phyloP scores from a whole-genome alignment of 495 filamentous ascomycete genomes.

The Neurospora sublineolata region DNA sequence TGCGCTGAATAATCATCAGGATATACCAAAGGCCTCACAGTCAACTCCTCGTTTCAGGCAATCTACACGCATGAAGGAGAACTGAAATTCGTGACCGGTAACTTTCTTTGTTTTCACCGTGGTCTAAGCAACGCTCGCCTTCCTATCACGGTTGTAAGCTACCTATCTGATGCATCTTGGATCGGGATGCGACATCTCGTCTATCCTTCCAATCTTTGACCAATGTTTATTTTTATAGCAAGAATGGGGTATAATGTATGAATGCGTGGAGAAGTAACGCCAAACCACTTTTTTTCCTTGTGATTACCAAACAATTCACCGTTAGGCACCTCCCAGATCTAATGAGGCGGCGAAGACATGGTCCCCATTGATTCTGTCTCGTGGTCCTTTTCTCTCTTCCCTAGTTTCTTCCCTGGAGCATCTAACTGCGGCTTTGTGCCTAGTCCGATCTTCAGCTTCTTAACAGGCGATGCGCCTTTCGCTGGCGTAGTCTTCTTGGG shows the following conservation, averaged over 20 bases:
- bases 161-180: background rate
- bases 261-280: background rate
- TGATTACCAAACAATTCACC: background rate
- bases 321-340: background rate
- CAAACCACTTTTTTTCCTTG: background rate
- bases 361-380: conserved; percentile 41
- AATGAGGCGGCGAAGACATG: conserved; percentile 35
- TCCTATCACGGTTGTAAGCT: background rate
- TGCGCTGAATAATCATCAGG: background rate
- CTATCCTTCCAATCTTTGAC: background rate
- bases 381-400: conserved; percentile 29
- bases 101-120: background rate
- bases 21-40: background rate
- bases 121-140: background rate
- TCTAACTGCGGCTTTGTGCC: conserved; percentile 26
- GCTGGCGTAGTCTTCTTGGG: conserved; percentile 30
- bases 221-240: background rate
- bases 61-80: background rate
- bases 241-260: background rate
- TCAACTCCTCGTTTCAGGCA: background rate
- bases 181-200: background rate
- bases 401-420: conserved; percentile 26
- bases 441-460: conserved; percentile 34
- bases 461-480: conserved; percentile 32
- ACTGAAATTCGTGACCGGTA: background rate